phyloP scores from a whole-genome alignment of 345 rosid genomes.

The Microcos paniculata region DNA sequence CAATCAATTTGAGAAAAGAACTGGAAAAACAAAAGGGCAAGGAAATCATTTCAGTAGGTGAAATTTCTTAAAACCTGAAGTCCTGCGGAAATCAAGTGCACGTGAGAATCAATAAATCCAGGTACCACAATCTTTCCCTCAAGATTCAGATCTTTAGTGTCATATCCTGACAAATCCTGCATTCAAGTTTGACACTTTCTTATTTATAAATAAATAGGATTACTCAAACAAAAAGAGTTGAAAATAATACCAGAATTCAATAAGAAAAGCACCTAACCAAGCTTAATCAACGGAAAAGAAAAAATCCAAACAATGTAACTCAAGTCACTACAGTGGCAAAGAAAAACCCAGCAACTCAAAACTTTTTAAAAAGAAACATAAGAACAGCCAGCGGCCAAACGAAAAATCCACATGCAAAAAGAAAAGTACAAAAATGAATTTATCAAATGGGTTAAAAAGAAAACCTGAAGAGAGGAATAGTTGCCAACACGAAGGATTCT shows the following conservation, averaged over 20 bases:
- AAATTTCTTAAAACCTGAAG: constrained; percentile 54
- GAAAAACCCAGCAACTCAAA: background rate
- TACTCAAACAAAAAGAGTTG: background rate
- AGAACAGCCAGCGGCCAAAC: background rate
- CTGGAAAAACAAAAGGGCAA: background rate
- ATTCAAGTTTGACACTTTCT: background rate
- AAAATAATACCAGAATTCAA: background rate
- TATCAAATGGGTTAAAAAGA: background rate
- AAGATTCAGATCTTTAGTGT: constrained; percentile 58
- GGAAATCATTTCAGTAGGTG: background rate
- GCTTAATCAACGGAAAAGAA: background rate
- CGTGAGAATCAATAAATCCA: constrained; percentile 94
- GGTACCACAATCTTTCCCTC: constrained; percentile 82
- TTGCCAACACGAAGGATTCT: constrained; percentile 71
- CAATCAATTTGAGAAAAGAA: background rate
- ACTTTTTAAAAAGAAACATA: background rate
- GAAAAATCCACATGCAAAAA: too few relatives aligned
- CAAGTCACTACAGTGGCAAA: background rate
- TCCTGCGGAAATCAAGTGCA: constrained; percentile 73
- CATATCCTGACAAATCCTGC: constrained; percentile 61
- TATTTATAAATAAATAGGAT: background rate
- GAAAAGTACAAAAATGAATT: background rate
- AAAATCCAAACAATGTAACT: background rate
- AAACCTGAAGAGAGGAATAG: constrained; percentile 68
- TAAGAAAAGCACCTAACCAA: background rate